Conservation (phyloP, 495 filamentous ascomycete genomes). For the Bacidia rubella region DNA sequence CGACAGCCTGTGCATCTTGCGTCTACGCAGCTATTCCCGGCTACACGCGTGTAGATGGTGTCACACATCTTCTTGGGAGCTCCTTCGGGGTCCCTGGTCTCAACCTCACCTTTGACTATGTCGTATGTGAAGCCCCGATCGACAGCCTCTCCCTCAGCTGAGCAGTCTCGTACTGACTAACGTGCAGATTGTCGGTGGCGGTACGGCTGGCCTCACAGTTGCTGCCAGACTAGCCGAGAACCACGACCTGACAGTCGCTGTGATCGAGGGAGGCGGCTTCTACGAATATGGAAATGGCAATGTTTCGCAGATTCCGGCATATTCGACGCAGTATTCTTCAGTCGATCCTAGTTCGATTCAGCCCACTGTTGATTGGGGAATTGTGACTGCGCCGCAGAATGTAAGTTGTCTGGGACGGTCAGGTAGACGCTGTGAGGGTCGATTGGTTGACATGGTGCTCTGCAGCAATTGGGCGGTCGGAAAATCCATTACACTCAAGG, state of each 20-base stretch:
- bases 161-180: neutral
- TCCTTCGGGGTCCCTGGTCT: slow-evolving; percentile 9
- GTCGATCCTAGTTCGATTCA: slow-evolving; percentile 8
- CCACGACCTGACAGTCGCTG: slow-evolving; percentile 23
- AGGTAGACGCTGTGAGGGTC: neutral
- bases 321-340: slow-evolving; percentile 13
- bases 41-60: neutral
- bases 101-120: slow-evolving; percentile 15
- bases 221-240: slow-evolving; percentile 33
- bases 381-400: slow-evolving; percentile 26
- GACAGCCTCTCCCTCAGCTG: neutral
- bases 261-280: slow-evolving; percentile 43
- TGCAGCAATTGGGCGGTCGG: neutral
- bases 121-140: neutral
- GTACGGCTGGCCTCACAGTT: slow-evolving; percentile 35
- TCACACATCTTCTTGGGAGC: slow-evolving; percentile 2
- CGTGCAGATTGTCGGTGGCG: slow-evolving; percentile 36
- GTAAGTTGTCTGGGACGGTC: slow-evolving; percentile 11
- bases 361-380: slow-evolving; percentile 35
- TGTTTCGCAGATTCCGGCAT: slow-evolving; percentile 26
- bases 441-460: neutral
- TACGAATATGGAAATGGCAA: slow-evolving; percentile 38
- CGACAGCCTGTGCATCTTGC: no score
- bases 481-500: neutral
- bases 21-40: neutral